phyloP scores from a whole-genome alignment of 805 yeast genomes.

The Ogataea trehalophila region DNA sequence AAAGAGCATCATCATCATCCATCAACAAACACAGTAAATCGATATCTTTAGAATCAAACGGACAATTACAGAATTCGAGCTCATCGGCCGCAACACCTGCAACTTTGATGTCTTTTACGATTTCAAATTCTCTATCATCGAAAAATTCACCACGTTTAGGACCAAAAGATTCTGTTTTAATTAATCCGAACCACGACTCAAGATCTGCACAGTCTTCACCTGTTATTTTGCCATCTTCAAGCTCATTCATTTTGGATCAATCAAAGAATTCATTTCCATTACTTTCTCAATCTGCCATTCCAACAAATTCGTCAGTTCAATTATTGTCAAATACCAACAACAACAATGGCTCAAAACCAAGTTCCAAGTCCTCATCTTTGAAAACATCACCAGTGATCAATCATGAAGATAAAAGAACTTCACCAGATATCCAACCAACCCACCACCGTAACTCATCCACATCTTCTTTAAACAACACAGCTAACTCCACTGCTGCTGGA shows the following conservation, averaged over 20 bases:
- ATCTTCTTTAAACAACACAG: background rate
- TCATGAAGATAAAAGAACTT: constrained; percentile 9
- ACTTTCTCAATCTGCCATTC: background rate
- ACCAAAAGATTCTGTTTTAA: constrained; percentile 25
- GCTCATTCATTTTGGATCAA: constrained; percentile 6
- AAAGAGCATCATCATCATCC: too few relatives aligned
- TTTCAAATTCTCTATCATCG: constrained; percentile 9
- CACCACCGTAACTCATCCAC: constrained; percentile 2
- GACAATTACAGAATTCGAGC: too few relatives aligned
- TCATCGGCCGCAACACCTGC: constrained; percentile 28
- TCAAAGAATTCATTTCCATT: background rate
- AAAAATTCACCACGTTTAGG: constrained; percentile 17
- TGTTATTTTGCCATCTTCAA: constrained; percentile 33
- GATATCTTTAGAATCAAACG: too few relatives aligned
- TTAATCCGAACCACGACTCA: constrained; percentile 28
- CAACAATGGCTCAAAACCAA: constrained; percentile 9
- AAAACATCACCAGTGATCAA: constrained; percentile 5
- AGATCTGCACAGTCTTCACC: constrained; percentile 32
- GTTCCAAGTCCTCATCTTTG: constrained; percentile 5
- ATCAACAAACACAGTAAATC: too few relatives aligned
- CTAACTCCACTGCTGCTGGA: background rate
- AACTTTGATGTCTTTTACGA: constrained; percentile 26
- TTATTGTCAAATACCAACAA: constrained; percentile 1
- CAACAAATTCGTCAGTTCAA: background rate
- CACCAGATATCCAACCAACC: constrained; percentile 10